These are phyloP conservation scores for Pseudopyricularia javanii DNA, from an alignment of 2,329 filamentous ascomycete species.

Conservation along the genomic window DNA sequence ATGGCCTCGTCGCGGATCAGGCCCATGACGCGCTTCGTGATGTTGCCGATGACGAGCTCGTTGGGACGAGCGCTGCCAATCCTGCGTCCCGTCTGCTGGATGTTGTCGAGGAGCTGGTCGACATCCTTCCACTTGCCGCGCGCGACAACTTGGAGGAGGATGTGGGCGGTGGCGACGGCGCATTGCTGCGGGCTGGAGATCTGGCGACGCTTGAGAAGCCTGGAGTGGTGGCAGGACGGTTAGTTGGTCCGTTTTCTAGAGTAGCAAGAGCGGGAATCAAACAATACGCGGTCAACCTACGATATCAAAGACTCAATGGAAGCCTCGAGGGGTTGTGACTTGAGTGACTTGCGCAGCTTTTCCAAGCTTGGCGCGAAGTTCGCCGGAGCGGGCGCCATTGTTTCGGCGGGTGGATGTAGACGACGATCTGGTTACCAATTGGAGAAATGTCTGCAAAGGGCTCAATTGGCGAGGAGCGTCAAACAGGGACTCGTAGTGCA, in stretches of 20 bases:
- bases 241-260: background rate
- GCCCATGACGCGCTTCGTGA: constrained; percentile 79
- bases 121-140: constrained; percentile 69
- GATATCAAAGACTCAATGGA: constrained; percentile 76
- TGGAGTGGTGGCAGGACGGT: constrained; percentile 20
- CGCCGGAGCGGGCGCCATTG: constrained; percentile 46
- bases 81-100: constrained; percentile 66
- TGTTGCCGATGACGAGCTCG: constrained; percentile 88
- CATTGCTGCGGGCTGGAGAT: constrained; percentile 81
- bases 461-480: no score
- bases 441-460: background rate
- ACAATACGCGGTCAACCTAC: constrained; percentile 35
- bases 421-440: background rate
- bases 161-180: constrained; percentile 80
- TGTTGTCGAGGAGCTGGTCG: constrained; percentile 64
- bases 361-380: constrained; percentile 61
- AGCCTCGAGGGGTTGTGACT: constrained; percentile 61
- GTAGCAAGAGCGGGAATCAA: background rate
- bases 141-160: constrained; percentile 77
- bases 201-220: constrained; percentile 80
- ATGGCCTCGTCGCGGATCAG: constrained; percentile 85
- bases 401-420: background rate
- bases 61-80: constrained; percentile 75
- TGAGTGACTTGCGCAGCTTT: constrained; percentile 69
- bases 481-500: background rate